These are phyloP conservation scores for Exophiala phaeomuriformis DNA, from an alignment of 2,329 filamentous ascomycete species.

Conservation along the genomic window DNA sequence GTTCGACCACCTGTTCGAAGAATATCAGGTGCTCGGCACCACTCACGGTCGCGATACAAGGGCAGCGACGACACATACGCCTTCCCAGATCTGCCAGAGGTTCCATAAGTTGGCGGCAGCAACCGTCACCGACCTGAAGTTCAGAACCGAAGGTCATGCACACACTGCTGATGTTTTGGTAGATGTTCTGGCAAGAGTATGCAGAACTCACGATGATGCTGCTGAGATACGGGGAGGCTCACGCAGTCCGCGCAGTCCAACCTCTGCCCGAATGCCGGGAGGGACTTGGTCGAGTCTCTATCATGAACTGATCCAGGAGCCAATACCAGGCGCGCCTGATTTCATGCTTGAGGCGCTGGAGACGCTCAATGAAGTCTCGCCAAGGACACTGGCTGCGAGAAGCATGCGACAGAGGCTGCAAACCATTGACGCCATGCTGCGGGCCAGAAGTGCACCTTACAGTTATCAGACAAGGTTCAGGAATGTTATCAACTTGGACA, in stretches of 20 bases:
- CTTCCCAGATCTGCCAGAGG: conserved; percentile 1
- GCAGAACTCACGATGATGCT: conserved; percentile 3
- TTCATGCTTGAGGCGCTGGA: conserved; percentile 14
- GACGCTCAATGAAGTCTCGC: conserved; percentile 4
- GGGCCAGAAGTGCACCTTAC: neutral
- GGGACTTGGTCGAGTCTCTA: conserved; percentile 6
- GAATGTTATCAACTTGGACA: neutral
- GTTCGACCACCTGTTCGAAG: conserved; percentile 36
- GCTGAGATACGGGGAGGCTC: neutral
- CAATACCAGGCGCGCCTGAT: neutral
- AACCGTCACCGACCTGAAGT: conserved; percentile 1
- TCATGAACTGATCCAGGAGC: conserved; percentile 6
- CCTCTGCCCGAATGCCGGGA: neutral
- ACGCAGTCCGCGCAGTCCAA: conserved; percentile 2
- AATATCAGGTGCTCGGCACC: conserved; percentile 27
- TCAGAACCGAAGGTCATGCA: conserved; percentile 1
- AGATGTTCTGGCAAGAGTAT: conserved; percentile 4
- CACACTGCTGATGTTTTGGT: conserved; percentile 6
- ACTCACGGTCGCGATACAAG: neutral
- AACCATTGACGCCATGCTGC: neutral
- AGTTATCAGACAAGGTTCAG: neutral
- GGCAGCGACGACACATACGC: neutral
- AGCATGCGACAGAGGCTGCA: neutral
- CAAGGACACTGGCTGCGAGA: neutral
- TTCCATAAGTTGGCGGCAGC: conserved; percentile 3